Conservation (phyloP, 148 eudicot species). For the Camellia granthamiana region DNA sequence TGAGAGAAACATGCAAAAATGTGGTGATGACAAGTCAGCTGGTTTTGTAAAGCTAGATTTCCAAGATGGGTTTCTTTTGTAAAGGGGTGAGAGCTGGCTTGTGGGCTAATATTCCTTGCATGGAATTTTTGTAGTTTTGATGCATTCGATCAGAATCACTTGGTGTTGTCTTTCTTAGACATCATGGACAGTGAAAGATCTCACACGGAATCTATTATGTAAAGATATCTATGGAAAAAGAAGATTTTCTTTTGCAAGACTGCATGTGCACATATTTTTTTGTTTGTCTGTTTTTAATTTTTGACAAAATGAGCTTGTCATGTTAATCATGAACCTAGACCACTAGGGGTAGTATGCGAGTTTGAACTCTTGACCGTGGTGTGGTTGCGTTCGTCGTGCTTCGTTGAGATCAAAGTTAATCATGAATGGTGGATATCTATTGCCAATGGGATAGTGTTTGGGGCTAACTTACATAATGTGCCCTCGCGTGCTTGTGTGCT, state of each 20-base stretch:
- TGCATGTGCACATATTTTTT: not conserved
- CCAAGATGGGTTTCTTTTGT: not conserved
- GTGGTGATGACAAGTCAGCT: not conserved
- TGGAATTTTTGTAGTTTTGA: conserved; percentile 2
- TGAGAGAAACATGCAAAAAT: not conserved
- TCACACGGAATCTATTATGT: conserved; percentile 5
- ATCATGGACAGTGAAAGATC: not conserved
- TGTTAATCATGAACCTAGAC: no score
- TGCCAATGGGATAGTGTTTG: no score
- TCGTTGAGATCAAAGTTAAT: no score
- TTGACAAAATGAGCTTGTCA: no score
- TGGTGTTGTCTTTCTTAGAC: not conserved
- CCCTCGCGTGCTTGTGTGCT: no score
- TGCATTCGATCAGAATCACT: not conserved
- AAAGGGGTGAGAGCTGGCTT: not conserved
- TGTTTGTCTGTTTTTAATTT: no score
- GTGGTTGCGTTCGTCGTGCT: no score
- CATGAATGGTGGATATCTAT: no score
- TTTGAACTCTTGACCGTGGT: no score
- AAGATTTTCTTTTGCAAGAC: not conserved
- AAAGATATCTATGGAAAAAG: not conserved
- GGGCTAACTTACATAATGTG: no score
- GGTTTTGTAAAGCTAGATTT: conserved; percentile 1
- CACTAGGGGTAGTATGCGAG: no score
- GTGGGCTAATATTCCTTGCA: not conserved